phyloP scores from a whole-genome alignment of 768 basidiomycete species.

The Termitomyces bulborhizus region DNA sequence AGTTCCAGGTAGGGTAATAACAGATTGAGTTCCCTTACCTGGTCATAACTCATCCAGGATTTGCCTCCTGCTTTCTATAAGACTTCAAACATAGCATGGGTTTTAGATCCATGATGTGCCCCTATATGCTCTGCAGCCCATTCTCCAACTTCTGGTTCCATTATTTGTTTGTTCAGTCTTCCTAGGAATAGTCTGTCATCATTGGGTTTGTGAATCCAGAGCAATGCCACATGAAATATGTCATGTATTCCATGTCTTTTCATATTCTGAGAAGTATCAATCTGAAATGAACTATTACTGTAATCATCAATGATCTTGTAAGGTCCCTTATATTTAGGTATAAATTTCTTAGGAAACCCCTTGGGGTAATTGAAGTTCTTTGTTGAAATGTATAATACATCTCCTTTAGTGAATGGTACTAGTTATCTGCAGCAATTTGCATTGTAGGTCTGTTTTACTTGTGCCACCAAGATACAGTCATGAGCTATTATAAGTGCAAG shows the following conservation, averaged over 20 bases:
- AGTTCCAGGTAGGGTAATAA: neutral
- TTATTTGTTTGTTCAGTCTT: no score
- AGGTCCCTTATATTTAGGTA: neutral
- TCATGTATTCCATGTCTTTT: neutral
- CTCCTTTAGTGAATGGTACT: neutral
- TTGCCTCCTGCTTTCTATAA: neutral
- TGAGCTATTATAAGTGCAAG: neutral
- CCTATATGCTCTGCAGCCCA: no score
- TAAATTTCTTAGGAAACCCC: neutral
- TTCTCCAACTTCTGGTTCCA: no score
- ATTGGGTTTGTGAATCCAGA: no score
- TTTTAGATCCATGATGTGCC: no score
- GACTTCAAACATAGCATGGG: neutral
- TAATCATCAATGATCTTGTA: no score
- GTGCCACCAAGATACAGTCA: neutral
- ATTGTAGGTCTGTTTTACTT: neutral
- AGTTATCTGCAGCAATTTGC: neutral
- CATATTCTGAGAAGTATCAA: neutral
- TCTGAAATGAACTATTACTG: neutral
- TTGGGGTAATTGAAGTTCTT: neutral
- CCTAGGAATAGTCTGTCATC: no score
- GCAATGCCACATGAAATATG: no score
- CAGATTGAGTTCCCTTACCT: neutral
- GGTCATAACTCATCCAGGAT: neutral
- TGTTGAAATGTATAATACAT: neutral